These are phyloP conservation scores for Entomortierella parvispora DNA, from an alignment of 192 early-diverging fungal species.

Conservation along the genomic window DNA sequence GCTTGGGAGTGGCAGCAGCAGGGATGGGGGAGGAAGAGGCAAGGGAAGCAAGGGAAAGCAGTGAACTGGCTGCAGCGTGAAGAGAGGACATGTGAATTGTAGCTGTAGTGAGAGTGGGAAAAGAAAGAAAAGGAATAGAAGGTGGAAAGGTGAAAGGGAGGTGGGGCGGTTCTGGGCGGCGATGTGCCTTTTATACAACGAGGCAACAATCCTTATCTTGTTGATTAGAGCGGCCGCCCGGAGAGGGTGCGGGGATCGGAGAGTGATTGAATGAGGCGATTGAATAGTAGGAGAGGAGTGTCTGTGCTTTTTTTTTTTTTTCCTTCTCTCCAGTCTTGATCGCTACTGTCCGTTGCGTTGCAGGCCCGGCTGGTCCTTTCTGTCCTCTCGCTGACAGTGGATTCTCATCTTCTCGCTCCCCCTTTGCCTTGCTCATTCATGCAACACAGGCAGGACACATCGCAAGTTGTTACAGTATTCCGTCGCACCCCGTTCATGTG, in stretches of 20 bases:
- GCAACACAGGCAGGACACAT: too few species aligned
- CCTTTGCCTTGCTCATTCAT: too few species aligned
- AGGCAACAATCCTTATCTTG: conserved; percentile 22
- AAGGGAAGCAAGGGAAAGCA: conserved; percentile 20
- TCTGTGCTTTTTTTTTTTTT: neutral
- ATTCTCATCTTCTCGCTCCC: too few species aligned
- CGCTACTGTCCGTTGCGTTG: too few species aligned
- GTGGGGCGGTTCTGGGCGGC: neutral
- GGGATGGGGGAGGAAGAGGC: neutral
- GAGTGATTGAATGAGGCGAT: neutral
- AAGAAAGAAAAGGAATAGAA: conserved; percentile 7
- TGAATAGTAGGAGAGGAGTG: neutral
- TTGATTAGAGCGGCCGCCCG: neutral
- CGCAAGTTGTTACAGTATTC: too few species aligned
- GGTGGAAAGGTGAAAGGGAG: neutral
- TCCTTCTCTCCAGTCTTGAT: too few species aligned
- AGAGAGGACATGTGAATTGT: neutral
- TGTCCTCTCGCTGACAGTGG: too few species aligned
- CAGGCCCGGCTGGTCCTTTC: too few species aligned
- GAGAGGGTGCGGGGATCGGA: too few species aligned
- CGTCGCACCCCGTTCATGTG: too few species aligned
- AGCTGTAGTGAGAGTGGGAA: conserved; percentile 3
- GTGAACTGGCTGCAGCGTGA: conserved; percentile 54
- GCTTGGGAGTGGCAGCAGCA: conserved; percentile 12
- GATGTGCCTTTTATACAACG: neutral